Evolutionary conservation across 306 rosid genomes (phyloP).

Genomic region (Quercus aquifolioides): DNA sequence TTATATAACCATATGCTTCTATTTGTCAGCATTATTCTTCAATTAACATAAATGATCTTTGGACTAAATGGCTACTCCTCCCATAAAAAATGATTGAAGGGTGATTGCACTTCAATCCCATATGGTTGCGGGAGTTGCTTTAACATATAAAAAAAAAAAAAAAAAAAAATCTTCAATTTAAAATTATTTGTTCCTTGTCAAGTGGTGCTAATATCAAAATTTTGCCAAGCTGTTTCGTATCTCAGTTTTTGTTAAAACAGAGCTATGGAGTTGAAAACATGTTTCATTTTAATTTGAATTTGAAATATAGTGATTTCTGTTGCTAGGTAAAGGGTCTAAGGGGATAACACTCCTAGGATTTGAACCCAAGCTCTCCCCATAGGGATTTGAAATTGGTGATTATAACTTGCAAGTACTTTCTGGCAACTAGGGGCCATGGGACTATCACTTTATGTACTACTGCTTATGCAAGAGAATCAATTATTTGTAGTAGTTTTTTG

Average conservation of each 20-base stretch:
- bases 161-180: background rate
- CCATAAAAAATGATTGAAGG: background rate
- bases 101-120: background rate
- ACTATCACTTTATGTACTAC: background rate
- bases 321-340: no score
- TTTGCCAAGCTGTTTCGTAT: background rate
- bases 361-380: no score
- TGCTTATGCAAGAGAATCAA: background rate
- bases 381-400: background rate
- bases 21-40: background rate
- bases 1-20: background rate
- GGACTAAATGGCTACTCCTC: background rate
- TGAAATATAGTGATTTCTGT: no score
- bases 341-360: no score
- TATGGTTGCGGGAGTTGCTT: background rate
- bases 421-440: background rate
- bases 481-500: background rate
- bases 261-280: background rate
- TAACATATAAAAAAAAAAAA: background rate
- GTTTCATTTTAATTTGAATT: background rate
- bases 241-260: background rate
- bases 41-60: background rate
- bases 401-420: background rate
- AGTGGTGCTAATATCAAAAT: background rate
- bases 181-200: background rate